Conservation (phyloP, 768 basidiomycete genomes). For the Phylloporus arenicola region DNA sequence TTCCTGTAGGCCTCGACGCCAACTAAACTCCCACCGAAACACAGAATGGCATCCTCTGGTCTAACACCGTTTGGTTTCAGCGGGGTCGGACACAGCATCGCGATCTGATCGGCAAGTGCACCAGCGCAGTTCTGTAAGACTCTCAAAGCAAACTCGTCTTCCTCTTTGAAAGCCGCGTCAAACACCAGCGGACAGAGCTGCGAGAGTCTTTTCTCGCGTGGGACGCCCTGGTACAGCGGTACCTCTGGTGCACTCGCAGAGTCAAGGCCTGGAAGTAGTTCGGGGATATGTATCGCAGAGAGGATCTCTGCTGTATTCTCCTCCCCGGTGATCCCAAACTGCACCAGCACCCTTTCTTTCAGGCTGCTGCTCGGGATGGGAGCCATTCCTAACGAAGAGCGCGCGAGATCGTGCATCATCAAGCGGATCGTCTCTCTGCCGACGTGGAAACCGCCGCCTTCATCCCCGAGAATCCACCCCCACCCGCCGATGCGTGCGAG, state of each 20-base stretch:
- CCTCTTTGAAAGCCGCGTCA: constrained; percentile 62
- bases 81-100: constrained; percentile 38
- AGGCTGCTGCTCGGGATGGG: constrained; percentile 29
- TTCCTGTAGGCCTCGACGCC: constrained; percentile 57
- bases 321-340: constrained; percentile 51
- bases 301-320: constrained; percentile 53
- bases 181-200: constrained; percentile 75
- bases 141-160: constrained; percentile 58
- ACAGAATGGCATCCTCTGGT: constrained; percentile 47
- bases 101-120: constrained; percentile 55
- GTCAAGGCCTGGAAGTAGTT: constrained; percentile 32
- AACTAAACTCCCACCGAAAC: constrained; percentile 75
- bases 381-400: constrained; percentile 35
- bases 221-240: constrained; percentile 27
- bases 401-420: constrained; percentile 53
- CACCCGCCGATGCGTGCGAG: constrained; percentile 72
- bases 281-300: constrained; percentile 56
- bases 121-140: constrained; percentile 50
- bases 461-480: constrained; percentile 84
- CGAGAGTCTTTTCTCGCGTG: constrained; percentile 71
- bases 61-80: too few species aligned
- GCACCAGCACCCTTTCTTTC: constrained; percentile 42
- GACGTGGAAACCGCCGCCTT: constrained; percentile 77
- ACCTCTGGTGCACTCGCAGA: constrained; percentile 11
- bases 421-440: constrained; percentile 72